Base-by-base conservation (phyloP, 495 filamentous ascomycete genomes). In the Penicillium mononematosum region DNA sequence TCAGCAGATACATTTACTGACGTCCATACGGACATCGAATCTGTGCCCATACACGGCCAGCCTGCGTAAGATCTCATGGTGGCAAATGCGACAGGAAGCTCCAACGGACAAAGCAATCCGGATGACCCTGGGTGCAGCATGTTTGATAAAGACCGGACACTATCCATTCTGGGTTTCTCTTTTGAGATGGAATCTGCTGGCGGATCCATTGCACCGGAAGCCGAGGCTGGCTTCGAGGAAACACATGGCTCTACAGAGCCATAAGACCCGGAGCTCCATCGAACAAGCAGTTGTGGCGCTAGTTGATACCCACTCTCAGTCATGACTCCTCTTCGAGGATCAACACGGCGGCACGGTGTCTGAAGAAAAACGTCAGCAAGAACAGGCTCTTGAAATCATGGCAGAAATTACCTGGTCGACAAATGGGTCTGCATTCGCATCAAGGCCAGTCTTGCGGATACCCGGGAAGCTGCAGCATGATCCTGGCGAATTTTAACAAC, bases 261-360 rank as follows among this genome's bases (percentile, higher is more conserved):
- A 52, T 53, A 67, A 25, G 66, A 69, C 20, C 64, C 66, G 11
- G 66, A 67, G 45, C 66, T 69, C 64, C 64, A 69, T 24, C 66
- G 64, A 17, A 63, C 50, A 19, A 63, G 32, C 10, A 63, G 29
- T 38, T 39, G 55, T 39, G 60, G 60, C 5, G 52, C 45, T 11
- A 46, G 6, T 10, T 32, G 51, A 45, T 55, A 49, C 2, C 57
- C 50, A 36, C 31, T 50, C 24, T 9, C 16, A 4, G 20, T 25
- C 27, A 39, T 47, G 1, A 25, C 12, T 22, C 20, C 31, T 32
- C 5, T 41, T 19, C 43, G 31, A 12, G 0, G 50, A 17, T 12
- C 8, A 32, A 42, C n/a, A 29, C 22, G 32, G 20, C 22, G 14
- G 27, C 22, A 22, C 20, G 32, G 14, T 1, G 19, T 55, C 53